Evolutionary conservation across 352 stramenopile species (phyloP), one percentile per base, ranked within the genome.

Genomic region (Phytophthora constricta): DNA sequence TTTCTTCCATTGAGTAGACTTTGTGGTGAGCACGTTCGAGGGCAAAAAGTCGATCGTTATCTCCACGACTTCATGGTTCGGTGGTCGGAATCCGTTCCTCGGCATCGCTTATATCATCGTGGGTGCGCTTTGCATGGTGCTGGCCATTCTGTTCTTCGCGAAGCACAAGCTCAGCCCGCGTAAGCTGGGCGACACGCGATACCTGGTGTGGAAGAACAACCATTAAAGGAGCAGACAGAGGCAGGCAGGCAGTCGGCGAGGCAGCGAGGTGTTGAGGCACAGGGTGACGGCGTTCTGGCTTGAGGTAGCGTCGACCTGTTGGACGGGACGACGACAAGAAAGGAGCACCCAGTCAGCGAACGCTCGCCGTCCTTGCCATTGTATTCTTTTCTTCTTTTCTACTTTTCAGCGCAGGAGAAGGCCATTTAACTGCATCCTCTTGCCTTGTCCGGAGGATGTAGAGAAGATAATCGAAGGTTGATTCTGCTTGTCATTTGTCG

Each of bases 11-110:
- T 28, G 46, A 9, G 11, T 43, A 99, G 85, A 99, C 85, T 99
- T 98, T 63, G 83, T 98, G 33, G 97, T 99, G 10, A 86, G 86
- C 70, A 95, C 88, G 47, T 99, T 99, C 70, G 77, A 96, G 39
- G 97, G 98, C 55, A 97, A 92, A 51, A 99, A 99, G 77, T 90
- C 89, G 41, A 79, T 99, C 26, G 95, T 99, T 50, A 89, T 99
- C 27, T 97, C 90, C 42, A 99, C 96, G 25, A 98, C 87, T 20
- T 98, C 90, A 48, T 98, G 90, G 77, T 98, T 99, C 70, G 97
- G 97, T 63, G 97, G 96, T 41, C 97, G 98, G 61, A 99, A 99
- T 81, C 74, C 89, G 50, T 98, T 98, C 82, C 80, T 99, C 9
- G 97, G 97, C 50, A 93, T 97, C 58, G 92, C 92, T 23, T 99